Evolutionary conservation across 225 moss, liverwort and hornwort species (phyloP).

Genomic region (Physcomitrium patens): DNA sequence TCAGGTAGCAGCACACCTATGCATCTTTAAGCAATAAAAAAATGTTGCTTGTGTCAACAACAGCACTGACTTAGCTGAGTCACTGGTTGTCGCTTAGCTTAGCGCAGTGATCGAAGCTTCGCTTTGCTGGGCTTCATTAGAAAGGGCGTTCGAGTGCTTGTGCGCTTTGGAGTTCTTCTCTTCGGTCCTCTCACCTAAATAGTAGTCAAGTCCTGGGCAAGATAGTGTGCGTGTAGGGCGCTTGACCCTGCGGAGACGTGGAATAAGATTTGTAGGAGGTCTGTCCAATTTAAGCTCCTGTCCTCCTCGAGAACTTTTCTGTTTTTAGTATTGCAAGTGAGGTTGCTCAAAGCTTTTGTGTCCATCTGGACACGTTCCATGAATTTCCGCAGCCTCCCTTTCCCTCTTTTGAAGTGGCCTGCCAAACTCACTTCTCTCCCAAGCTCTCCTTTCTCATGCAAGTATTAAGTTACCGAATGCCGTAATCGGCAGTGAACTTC

Average conservation of each 20-base stretch:
- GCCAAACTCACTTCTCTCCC: background rate
- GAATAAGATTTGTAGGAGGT: slow-evolving; percentile 28
- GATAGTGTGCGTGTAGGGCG: background rate
- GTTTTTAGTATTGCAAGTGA: background rate
- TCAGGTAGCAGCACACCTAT: slow-evolving; percentile 2
- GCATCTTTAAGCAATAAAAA: slow-evolving; percentile 1
- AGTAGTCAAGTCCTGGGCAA: background rate
- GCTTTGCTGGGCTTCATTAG: background rate
- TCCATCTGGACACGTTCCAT: background rate
- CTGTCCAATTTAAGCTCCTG: background rate
- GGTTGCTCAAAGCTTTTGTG: slow-evolving; percentile 25
- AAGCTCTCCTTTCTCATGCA: slow-evolving; percentile 6
- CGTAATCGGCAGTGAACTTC: slow-evolving; percentile 25
- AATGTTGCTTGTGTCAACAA: slow-evolving; percentile 1
- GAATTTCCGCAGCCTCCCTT: background rate
- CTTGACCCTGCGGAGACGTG: background rate
- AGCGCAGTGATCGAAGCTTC: slow-evolving; percentile 10
- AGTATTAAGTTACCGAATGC: background rate
- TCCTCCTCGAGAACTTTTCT: background rate
- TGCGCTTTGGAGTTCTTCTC: background rate
- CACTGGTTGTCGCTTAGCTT: slow-evolving; percentile 7
- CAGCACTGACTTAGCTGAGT: slow-evolving; percentile 35
- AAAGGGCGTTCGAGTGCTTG: slow-evolving; percentile 15
- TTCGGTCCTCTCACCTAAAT: background rate
- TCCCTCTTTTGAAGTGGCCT: background rate